These are phyloP conservation scores for Hypoxylon trugodes DNA, from an alignment of 495 filamentous ascomycete species.

Conservation along the genomic window DNA sequence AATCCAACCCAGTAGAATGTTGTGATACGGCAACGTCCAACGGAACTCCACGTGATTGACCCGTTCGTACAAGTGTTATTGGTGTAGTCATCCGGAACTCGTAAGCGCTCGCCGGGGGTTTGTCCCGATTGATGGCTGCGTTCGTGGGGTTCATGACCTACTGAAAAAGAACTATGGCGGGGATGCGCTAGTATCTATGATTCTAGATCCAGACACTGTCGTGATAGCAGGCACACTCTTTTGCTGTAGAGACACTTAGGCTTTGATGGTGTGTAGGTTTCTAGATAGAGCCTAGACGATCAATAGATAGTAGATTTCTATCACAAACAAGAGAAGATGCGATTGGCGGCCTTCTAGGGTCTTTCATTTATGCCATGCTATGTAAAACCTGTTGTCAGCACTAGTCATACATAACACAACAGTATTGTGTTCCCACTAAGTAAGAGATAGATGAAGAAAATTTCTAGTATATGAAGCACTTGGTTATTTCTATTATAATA, in stretches of 20 bases:
- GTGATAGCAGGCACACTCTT: constrained; percentile 19
- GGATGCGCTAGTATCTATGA: not conserved
- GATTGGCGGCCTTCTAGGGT: not conserved
- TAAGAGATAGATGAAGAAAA: too few relatives aligned
- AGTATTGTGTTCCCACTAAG: not conserved
- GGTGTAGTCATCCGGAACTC: constrained; percentile 22
- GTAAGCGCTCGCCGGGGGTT: constrained; percentile 31
- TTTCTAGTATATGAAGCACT: not conserved
- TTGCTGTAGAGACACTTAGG: not conserved
- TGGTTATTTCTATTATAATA: not conserved
- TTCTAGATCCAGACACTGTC: constrained; percentile 13
- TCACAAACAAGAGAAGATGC: not conserved
- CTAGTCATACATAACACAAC: not conserved
- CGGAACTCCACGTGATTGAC: constrained; percentile 26
- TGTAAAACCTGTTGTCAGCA: not conserved
- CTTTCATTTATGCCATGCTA: not conserved
- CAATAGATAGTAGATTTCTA: not conserved
- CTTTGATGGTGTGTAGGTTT: not conserved
- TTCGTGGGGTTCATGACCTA: constrained; percentile 14
- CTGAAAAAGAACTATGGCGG: not conserved
- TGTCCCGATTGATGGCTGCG: constrained; percentile 20
- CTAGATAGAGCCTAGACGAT: not conserved
- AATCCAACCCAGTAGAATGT: constrained; percentile 10
- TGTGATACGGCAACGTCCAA: constrained; percentile 11
- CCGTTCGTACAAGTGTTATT: constrained; percentile 17